Evolutionary conservation across 768 basidiomycete species (phyloP), one percentile per base, ranked within the genome.

Genomic region (Suillus spraguei): DNA sequence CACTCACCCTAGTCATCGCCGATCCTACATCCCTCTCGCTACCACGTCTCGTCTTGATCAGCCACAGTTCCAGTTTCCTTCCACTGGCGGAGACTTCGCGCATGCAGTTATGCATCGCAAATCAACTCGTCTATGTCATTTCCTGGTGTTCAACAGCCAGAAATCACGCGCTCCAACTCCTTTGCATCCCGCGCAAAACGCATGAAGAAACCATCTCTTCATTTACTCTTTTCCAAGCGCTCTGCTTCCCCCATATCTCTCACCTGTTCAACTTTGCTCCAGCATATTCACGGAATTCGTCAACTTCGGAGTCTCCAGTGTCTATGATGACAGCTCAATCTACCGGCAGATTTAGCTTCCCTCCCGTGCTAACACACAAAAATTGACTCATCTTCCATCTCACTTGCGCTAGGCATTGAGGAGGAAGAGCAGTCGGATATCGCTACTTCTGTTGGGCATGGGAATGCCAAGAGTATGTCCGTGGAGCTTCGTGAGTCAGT

Each of bases 141-240:
- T 64, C 69, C 72, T 63, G 68, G 76, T 67, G 66, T 77, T 52
- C 65, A 69, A 64, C 71, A 20, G 64, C 71, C 71, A 17, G 70
- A 64, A 60, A 59, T 79, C 78, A 53, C 76, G 78, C 60, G 64
- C 78, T 58, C 76, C 77, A 59, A 81, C 81, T 64, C 74, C 67
- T 32, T 75, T 35, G 65, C 67, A 66, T 73, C 73, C 36, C 67
- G 71, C 54, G 70, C 76, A 32, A 73, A 72, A 60, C 79, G 77
- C 63, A 71, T 81, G 63, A 91, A 89, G 75, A 89, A 87, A 59
- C 88, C 91, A 0, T 91, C 90, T 3, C 74, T 91, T 62, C 85
- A 86, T 58, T 76, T 90, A 20, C 78, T 91, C 22, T 89, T 92
- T 72, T 80, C 87, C 38, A 90, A 88, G 77, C 83, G 82, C 55